Conservation (phyloP, 2,329 filamentous ascomycete species). For the Zymoseptoria ardabiliae region DNA sequence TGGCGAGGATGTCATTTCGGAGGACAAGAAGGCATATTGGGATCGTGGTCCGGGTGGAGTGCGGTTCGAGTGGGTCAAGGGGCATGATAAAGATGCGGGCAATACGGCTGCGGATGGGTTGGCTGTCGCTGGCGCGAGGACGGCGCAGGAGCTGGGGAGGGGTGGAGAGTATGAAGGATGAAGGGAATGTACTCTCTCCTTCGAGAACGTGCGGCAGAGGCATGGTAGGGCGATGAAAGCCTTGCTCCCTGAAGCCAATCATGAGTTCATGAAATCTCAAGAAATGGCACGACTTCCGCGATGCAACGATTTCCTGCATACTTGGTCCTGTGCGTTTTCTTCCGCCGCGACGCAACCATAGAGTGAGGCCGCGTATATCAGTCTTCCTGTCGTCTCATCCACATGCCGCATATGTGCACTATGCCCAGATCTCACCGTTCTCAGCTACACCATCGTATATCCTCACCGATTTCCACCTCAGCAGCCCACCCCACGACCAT, state of each 20-base stretch:
- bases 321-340: no score
- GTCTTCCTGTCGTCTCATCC: no score
- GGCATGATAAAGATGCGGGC: slow-evolving; percentile 64
- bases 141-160: slow-evolving; percentile 25
- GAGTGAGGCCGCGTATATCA: no score
- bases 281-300: neutral
- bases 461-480: neutral
- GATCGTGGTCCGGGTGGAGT: slow-evolving; percentile 29
- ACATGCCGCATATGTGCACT: no score
- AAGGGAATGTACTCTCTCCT: neutral
- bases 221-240: neutral
- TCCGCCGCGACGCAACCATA: no score
- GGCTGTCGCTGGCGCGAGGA: slow-evolving; percentile 59
- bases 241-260: neutral
- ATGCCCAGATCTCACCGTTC: no score
- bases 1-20: slow-evolving; percentile 3
- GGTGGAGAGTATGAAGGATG: slow-evolving; percentile 7
- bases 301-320: neutral
- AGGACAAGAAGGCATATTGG: slow-evolving; percentile 23
- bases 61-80: slow-evolving; percentile 82
- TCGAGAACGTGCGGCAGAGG: no score
- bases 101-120: slow-evolving; percentile 76
- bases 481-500: no score
- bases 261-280: neutral
- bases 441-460: neutral